Conservation (phyloP, 169 alveolate species). For the Babesia microti region DNA sequence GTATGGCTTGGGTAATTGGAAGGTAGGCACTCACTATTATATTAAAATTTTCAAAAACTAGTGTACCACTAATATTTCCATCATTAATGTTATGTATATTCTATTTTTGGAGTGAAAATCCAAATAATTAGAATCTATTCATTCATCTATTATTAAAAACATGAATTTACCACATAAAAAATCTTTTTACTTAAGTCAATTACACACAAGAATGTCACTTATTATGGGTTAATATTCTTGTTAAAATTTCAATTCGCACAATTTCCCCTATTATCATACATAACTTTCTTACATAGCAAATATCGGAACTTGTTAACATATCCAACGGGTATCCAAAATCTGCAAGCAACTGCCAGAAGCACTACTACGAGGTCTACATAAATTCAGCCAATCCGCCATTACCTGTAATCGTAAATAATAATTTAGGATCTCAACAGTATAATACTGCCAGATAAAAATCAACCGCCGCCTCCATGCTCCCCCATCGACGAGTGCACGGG, state of each 20-base stretch:
- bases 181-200: neutral
- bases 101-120: neutral
- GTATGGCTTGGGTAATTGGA: conserved; percentile 84
- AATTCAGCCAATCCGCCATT: conserved; percentile 67
- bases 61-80: neutral
- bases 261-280: no score
- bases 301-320: conserved; percentile 54
- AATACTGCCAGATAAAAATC: conserved; percentile 19
- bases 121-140: no score
- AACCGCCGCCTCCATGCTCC: conserved; percentile 37
- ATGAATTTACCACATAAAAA: no score
- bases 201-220: neutral
- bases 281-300: conserved; percentile 17
- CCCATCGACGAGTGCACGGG: conserved; percentile 18
- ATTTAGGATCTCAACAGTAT: conserved; percentile 27
- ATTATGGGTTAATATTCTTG: no score
- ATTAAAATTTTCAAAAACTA: neutral
- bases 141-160: no score
- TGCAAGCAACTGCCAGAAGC: conserved; percentile 67
- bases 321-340: conserved; percentile 51
- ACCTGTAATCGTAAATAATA: conserved; percentile 22
- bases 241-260: no score
- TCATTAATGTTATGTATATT: neutral
- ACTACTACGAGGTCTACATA: conserved; percentile 57
- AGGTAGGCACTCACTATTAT: no score